Evolutionary conservation across 306 rosid species (phyloP), one percentile per base, ranked within the genome.

Genomic region (Fragaria vesca): DNA sequence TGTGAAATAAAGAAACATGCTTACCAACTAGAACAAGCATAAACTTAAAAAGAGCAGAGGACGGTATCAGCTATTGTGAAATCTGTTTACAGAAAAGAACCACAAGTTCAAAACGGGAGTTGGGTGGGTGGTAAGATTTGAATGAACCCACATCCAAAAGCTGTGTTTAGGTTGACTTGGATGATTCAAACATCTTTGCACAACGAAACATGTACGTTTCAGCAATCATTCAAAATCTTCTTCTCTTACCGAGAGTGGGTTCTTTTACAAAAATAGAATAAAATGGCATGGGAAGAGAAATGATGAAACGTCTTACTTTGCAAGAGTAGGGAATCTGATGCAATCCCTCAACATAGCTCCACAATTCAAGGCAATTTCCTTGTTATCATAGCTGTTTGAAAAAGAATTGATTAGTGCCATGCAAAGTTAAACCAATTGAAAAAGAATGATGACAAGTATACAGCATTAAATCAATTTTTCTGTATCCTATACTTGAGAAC

Each of bases 281-380:
- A 42, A 55, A 36, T 47, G 76, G 30, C 74, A 42, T 20, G 30
- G 70, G 40, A 75, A 40, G 32, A 26, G 21, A 74, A 47, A 66
- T 66, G 18, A 16, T 24, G 30, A 77, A 73, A 69, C 74, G 71
- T 76, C 93, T 89, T 90, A 95, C 99, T 93, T 90, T 81, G 96
- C 97, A 66, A 93, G 91, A 80, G 83, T 66, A 13, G 93, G 89
- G 76, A 91, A 91, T 82, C 89, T 95, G 86, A 95, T 88, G 89
- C 99, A 93, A 75, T 95, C 97, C 85, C 98, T 89, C 93, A 95
- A 83, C 97, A 95, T 95, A 83, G 71, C 80, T 84, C 97, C 99
- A 85, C 91, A 90, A 86, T 85, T 91, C 86, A 95, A 82, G 65
- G 99, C 97, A 83, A 93, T 86, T 78, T 95, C 99, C 89, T 88